These are phyloP conservation scores for Wickerhamiella lipophila DNA, from an alignment of 805 yeast genomes.

Conservation along the genomic window DNA sequence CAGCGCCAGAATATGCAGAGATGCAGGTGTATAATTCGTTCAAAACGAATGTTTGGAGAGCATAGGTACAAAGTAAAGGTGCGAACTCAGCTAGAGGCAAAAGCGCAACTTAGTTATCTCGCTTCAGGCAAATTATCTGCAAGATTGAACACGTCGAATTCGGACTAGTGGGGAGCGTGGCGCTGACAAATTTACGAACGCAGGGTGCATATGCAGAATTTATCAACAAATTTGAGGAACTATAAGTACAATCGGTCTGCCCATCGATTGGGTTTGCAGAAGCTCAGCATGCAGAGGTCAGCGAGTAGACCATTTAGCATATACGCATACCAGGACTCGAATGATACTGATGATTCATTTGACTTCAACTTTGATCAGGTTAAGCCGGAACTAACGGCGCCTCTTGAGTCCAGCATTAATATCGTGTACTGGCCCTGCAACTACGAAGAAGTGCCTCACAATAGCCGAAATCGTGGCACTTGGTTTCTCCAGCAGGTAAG, in stretches of 20 bases:
- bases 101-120: too few species aligned
- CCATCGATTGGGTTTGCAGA: background rate
- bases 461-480: background rate
- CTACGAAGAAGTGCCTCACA: conserved; percentile 2
- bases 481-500: conserved; percentile 13
- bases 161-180: too few species aligned
- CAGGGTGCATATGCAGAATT: conserved; percentile 4
- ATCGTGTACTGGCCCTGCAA: background rate
- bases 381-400: background rate
- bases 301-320: background rate
- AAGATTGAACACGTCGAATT: too few species aligned
- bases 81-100: too few species aligned
- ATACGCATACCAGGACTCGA: background rate
- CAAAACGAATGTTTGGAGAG: background rate
- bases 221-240: background rate
- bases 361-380: conserved; percentile 3
- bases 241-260: background rate
- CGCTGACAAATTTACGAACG: conserved; percentile 6
- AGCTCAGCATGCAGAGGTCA: background rate
- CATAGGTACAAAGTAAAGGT: background rate
- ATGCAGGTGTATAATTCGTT: background rate
- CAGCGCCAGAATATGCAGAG: background rate
- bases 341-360: background rate
- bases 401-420: background rate
- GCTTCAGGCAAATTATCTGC: too few species aligned